Base-by-base conservation (phyloP, 345 rosid genomes). In the Gossypium australe region DNA sequence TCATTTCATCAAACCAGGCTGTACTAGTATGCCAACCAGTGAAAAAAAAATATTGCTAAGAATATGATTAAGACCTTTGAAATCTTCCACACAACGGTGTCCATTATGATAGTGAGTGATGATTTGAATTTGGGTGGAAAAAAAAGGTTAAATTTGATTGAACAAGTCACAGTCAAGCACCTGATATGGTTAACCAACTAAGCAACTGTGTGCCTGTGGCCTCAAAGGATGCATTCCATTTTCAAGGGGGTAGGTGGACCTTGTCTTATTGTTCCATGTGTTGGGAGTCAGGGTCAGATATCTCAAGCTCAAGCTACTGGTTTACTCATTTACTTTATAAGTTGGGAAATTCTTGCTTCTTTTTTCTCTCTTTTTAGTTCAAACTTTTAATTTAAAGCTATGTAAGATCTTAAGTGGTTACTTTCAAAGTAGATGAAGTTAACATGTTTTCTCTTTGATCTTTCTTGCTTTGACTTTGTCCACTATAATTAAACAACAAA, bases 221-320 rank as follows among this genome's bases (percentile, higher is more conserved):
- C 18, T 43, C n/a, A 53, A 45, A n/a, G 1, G 29, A 44, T 7
- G 34, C 57, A 17, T 52, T 0, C 57, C 18, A 17, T 59, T 69
- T 51, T 69, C 60, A 51, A 69, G 43, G 38, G 73, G 17, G 73
- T 52, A 17, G 73, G 52, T 69, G 59, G 72, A 51, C 11, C 72
- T 51, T 69, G 59, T 27, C n/a, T 17, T 69, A 25, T 49, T 27
- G 18, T 2, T 51, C 34, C 16, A 58, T 58, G 62, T 9, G 38
- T 16, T 25, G 4, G 22, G 22, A 11, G 12, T 10, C 52, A 12
- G 43, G 49, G 72, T 68, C 72, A 49, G 43, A 69, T 45, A 16
- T 51, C 25, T 51, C 73, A 69, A 69, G 16, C 45, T 69, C 60
- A 69, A 13, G 25, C 72, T 9, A 49, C 58, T 45, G 9, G 14